phyloP scores from a whole-genome alignment of 2,329 filamentous ascomycete species.

The Fusarium sambucinum region DNA sequence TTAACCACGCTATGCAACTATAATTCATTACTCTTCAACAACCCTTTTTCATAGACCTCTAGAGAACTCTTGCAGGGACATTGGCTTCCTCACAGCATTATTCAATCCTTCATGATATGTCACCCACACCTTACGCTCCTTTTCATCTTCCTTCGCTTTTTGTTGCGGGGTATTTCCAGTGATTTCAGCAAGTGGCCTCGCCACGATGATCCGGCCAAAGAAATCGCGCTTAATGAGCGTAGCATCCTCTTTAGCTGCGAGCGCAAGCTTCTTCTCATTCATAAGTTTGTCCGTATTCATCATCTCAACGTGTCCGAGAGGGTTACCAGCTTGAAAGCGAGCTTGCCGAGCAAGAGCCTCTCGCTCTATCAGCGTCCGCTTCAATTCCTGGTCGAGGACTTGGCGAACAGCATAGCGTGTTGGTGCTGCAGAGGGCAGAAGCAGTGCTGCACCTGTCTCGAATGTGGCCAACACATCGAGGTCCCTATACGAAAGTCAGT shows the following conservation, averaged over 20 bases:
- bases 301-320: slow-evolving; percentile 30
- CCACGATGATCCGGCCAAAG: slow-evolving; percentile 79
- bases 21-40: background rate
- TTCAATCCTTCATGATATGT: slow-evolving; percentile 91
- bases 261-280: slow-evolving; percentile 51
- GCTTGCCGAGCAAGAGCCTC: slow-evolving; percentile 75
- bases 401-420: slow-evolving; percentile 94
- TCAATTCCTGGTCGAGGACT: slow-evolving; percentile 91
- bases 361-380: slow-evolving; percentile 75
- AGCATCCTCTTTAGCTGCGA: slow-evolving; percentile 51
- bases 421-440: slow-evolving; percentile 72
- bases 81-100: slow-evolving; percentile 90
- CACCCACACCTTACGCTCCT: slow-evolving; percentile 79
- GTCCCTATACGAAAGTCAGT: slow-evolving; percentile 57
- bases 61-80: slow-evolving; percentile 84
- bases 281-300: slow-evolving; percentile 55
- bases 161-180: slow-evolving; percentile 55
- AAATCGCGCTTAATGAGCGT: slow-evolving; percentile 79
- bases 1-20: slow-evolving; percentile 29
- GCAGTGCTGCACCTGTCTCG: slow-evolving; percentile 71
- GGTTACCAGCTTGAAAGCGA: slow-evolving; percentile 68
- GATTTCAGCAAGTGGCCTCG: slow-evolving; percentile 54
- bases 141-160: slow-evolving; percentile 53
- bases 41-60: slow-evolving; percentile 64
- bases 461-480: slow-evolving; percentile 85